Conservation (phyloP, 2,329 filamentous ascomycete genomes). For the Beauveria sp. region DNA sequence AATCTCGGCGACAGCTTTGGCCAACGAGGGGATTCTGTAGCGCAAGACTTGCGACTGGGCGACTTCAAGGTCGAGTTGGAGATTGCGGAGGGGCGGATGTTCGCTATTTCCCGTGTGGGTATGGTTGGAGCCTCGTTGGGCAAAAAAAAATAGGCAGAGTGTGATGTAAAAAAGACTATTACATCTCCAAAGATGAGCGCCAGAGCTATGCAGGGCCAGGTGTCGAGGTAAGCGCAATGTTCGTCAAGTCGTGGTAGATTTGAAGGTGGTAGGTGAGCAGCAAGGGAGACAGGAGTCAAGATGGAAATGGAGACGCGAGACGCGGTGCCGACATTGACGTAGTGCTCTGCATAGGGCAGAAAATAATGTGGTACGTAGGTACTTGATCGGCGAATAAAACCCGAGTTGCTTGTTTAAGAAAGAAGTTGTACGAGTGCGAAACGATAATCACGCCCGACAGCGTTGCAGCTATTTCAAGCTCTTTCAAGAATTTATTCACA, state of each 20-base stretch:
- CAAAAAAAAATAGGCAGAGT: not conserved
- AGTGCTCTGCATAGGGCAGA: too few species aligned
- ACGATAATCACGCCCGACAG: too few species aligned
- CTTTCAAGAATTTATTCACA: too few species aligned
- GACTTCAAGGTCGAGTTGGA: not conserved
- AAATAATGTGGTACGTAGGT: not conserved
- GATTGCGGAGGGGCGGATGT: slow-evolving; percentile 7
- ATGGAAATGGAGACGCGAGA: slow-evolving; percentile 1
- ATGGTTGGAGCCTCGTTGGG: not conserved
- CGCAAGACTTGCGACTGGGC: not conserved
- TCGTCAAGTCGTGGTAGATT: slow-evolving; percentile 1
- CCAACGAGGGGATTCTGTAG: not conserved
- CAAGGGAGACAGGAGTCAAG: slow-evolving; percentile 3
- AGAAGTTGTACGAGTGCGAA: too few species aligned
- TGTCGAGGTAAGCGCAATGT: not conserved
- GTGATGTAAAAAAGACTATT: not conserved
- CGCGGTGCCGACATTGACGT: not conserved
- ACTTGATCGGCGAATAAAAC: not conserved
- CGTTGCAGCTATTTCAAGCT: too few species aligned
- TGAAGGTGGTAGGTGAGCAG: not conserved
- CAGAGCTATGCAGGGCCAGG: not conserved
- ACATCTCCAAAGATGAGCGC: not conserved
- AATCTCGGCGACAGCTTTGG: not conserved
- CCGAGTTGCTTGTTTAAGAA: too few species aligned
- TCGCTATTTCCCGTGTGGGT: not conserved